Conservation (phyloP, 257 asterid genomes). For the Rehmannia glutinosa region DNA sequence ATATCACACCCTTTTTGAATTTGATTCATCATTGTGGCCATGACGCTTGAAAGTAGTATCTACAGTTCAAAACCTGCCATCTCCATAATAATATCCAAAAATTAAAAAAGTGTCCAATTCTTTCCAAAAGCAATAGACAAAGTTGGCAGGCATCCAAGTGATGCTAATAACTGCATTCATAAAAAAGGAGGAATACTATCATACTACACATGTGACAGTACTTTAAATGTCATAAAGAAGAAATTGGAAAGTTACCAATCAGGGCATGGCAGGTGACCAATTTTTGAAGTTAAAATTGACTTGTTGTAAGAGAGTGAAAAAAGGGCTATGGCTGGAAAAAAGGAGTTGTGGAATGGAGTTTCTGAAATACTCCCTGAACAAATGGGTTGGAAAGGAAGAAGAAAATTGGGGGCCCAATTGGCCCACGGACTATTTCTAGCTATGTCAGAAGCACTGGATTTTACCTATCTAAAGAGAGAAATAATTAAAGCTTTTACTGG, state of each 20-base stretch:
- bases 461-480: conserved; percentile 7
- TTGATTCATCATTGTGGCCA: not conserved
- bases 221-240: not conserved
- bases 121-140: conserved; percentile 17
- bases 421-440: too few relatives aligned
- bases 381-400: conserved; percentile 1
- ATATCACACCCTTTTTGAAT: too few relatives aligned
- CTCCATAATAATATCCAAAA: not conserved
- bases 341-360: not conserved
- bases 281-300: not conserved
- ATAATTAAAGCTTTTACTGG: conserved; percentile 24
- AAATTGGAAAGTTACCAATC: conserved; percentile 1
- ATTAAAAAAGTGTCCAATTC: not conserved
- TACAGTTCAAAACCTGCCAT: not conserved
- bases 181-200: not conserved
- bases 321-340: not conserved
- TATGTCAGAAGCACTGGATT: too few relatives aligned
- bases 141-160: conserved; percentile 2
- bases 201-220: not conserved
- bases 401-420: conserved; percentile 15
- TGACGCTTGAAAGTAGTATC: not conserved
- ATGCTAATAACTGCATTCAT: conserved; percentile 4
- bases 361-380: not conserved
- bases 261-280: not conserved
- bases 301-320: not conserved